These are phyloP conservation scores for Hyparrhenia diplandra DNA, from an alignment of 176 grass and related monocot genomes.

Conservation along the genomic window DNA sequence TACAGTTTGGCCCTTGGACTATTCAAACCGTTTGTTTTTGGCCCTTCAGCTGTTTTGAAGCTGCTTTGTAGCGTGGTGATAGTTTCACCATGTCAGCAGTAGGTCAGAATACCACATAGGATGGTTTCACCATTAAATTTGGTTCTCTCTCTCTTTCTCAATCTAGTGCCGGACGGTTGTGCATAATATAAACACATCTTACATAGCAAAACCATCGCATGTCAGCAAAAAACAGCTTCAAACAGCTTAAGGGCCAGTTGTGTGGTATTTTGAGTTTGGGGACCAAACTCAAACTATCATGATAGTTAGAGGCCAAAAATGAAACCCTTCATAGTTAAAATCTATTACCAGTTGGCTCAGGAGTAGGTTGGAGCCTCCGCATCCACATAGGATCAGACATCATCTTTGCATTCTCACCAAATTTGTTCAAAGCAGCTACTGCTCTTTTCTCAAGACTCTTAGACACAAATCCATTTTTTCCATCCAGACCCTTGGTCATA, in stretches of 20 bases:
- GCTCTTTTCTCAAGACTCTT: slow-evolving; percentile 88
- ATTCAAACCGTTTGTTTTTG: neutral
- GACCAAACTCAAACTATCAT: neutral
- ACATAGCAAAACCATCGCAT: neutral
- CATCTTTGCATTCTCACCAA: slow-evolving; percentile 85
- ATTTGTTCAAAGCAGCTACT: slow-evolving; percentile 78
- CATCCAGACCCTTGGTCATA: slow-evolving; percentile 29
- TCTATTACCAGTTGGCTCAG: slow-evolving; percentile 41
- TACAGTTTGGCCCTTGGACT: neutral
- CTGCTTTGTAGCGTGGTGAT: neutral
- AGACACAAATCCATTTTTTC: slow-evolving; percentile 42
- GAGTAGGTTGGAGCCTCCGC: slow-evolving; percentile 33
- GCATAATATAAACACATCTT: neutral
- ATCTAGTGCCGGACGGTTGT: neutral
- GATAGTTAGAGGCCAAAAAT: neutral
- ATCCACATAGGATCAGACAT: slow-evolving; percentile 45
- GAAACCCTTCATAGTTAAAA: neutral
- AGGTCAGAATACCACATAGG: neutral
- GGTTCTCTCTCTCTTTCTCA: neutral
- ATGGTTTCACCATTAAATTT: neutral
- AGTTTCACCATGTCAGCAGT: neutral
- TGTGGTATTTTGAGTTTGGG: neutral
- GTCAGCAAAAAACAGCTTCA: neutral
- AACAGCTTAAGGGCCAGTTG: neutral
- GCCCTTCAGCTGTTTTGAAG: neutral